Evolutionary conservation across 139 green algal genomes (phyloP).

Genomic region (Micractinium conductrix): DNA sequence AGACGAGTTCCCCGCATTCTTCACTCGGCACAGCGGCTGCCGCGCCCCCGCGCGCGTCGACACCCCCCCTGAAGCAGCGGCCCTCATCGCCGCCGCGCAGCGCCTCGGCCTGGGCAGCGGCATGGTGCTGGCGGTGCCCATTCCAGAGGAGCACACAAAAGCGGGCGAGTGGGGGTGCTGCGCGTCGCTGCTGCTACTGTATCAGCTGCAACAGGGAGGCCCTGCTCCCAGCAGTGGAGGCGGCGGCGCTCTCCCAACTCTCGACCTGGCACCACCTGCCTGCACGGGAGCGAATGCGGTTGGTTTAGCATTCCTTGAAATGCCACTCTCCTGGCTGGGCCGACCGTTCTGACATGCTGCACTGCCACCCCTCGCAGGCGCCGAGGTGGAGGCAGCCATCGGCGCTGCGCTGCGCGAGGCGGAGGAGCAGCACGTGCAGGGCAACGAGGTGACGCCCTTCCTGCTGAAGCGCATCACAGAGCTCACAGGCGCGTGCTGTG

Average conservation of each 20-base stretch:
- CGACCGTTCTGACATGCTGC: too few species aligned
- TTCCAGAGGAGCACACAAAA: conserved; percentile 73
- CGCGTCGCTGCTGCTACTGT: too few species aligned
- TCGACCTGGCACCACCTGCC: too few species aligned
- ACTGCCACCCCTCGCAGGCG: too few species aligned
- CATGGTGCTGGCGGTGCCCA: conserved; percentile 85
- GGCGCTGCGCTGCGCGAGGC: conserved; percentile 77
- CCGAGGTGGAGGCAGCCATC: conserved; percentile 76
- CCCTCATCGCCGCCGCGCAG: conserved; percentile 54
- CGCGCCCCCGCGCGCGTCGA: conserved; percentile 64
- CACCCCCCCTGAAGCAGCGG: conserved; percentile 64
- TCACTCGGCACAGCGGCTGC: conserved; percentile 81
- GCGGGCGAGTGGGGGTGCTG: conserved; percentile 63
- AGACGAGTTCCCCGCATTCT: conserved; percentile 98
- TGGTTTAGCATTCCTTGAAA: too few species aligned
- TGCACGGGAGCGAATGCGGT: too few species aligned
- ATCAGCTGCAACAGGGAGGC: too few species aligned
- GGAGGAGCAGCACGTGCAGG: conserved; percentile 53
- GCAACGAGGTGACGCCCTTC: conserved; percentile 89
- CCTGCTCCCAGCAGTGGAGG: too few species aligned
- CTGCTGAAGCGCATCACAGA: conserved; percentile 85
- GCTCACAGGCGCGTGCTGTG: too few species aligned
- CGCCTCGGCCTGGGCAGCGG: conserved; percentile 62
- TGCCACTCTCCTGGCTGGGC: too few species aligned
- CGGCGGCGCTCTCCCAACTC: too few species aligned